Percentiles rank a stretch among this genome's conserved stretches.
These are phyloP conservation scores for Albugo laibachii DNA, from an alignment of 352 stramenopile genomes.

Conservation along the genomic window DNA sequence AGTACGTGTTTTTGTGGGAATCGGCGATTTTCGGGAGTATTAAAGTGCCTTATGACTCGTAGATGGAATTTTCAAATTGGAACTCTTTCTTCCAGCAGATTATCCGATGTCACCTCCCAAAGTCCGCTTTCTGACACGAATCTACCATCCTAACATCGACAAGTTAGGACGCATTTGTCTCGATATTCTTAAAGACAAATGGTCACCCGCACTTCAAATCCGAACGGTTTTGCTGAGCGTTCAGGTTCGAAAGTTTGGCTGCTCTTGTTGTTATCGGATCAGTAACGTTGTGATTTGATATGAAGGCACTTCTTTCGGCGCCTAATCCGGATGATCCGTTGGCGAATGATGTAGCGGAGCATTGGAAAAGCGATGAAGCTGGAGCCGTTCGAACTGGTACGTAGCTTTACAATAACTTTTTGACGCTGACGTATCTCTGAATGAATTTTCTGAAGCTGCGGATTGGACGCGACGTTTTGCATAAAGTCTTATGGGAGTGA, in stretches of 20 bases:
- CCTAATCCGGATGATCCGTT: slow-evolving; percentile 95
- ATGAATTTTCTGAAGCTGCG: not conserved
- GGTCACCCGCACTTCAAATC: slow-evolving; percentile 97
- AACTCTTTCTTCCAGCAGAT: slow-evolving; percentile 94
- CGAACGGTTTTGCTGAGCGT: slow-evolving; percentile 94
- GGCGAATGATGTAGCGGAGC: slow-evolving; percentile 92
- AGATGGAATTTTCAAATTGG: slow-evolving; percentile 89
- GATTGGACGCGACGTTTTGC: slow-evolving; percentile 1
- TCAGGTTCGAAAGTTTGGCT: slow-evolving; percentile 29
- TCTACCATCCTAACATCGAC: slow-evolving; percentile 98
- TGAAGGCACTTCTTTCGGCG: slow-evolving; percentile 78
- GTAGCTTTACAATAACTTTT: slow-evolving; percentile 1
- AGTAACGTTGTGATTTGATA: not conserved
- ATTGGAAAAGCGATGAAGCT: slow-evolving; percentile 93
- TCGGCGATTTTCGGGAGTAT: too few relatives aligned
- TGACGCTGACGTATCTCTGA: not conserved
- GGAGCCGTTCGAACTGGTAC: slow-evolving; percentile 75
- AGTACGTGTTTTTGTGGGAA: slow-evolving; percentile 22
- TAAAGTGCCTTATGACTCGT: too few relatives aligned
- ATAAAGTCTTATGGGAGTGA: not conserved
- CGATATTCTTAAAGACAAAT: slow-evolving; percentile 99
- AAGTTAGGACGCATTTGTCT: slow-evolving; percentile 95
- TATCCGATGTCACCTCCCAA: slow-evolving; percentile 97
- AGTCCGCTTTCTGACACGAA: slow-evolving; percentile 94
- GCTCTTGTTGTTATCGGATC: not conserved